Evolutionary conservation across 306 rosid genomes (phyloP), one percentile per base, ranked within the genome.

Genomic region (Hippophae tibetana): DNA sequence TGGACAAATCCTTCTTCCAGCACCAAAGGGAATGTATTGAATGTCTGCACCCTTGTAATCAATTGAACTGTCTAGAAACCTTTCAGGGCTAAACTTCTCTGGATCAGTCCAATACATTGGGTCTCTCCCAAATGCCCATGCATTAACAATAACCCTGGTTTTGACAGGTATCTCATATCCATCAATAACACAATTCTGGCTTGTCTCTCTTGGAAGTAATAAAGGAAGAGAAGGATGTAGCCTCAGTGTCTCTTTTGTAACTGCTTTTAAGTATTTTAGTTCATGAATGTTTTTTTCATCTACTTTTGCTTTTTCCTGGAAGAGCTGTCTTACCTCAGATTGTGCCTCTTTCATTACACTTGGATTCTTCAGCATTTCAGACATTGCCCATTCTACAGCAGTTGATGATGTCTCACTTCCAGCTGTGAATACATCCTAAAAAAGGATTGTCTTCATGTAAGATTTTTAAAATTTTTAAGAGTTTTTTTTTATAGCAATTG

Each of bases 1-100:
- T 0, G 69, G 74, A 13, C 64, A 70, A 1, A 63, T 70, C 45
- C 74, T 70, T 60, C 69, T 63, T n/a, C 69, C 65, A 31, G 75
- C 58, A 3, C 69, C 74, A 63, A 70, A 70, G 3, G 69, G 69
- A 23, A 70, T 51, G 14, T 25, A 67, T 62, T 67, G 60, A 25
- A 70, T 56, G 47, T 57, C 42, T 8, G 53, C 42, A 7, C 75
- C 75, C 38, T 40, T 70, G 55, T 18, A 70, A 60, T 70, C 69
- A 42, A 63, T 52, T 10, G 54, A 10, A 38, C 52, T 56, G 3
- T 70, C 75, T 7, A 70, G 38, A 13, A 70, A 70, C 53, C 75
- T 63, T 25, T 70, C 65, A 5, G 74, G 74, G 27, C 48, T 2
- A 50, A 69, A 69, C 5, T 12, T 69, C 42, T 69, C 74, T 4